These are phyloP conservation scores for Panellus pusillus DNA, from an alignment of 768 basidiomycete species.

Conservation along the genomic window DNA sequence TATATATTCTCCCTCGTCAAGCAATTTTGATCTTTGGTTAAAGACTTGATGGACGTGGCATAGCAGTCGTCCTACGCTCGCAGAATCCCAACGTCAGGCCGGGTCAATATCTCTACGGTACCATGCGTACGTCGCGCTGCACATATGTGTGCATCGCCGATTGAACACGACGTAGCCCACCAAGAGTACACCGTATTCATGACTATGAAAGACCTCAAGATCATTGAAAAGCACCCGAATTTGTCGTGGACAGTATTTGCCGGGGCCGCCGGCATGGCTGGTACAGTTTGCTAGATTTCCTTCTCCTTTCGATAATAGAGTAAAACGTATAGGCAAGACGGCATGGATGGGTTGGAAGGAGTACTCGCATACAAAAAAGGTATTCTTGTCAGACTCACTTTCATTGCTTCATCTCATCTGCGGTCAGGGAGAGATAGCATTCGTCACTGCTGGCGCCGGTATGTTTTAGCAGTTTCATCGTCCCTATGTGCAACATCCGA, in stretches of 20 bases:
- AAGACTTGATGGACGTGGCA: conserved; percentile 32
- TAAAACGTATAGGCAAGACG: conserved; percentile 26
- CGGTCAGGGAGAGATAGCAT: conserved; percentile 3
- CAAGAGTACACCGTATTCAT: conserved; percentile 34
- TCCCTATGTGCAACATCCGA: no score
- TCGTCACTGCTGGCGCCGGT: conserved; percentile 6
- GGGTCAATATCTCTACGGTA: conserved; percentile 36
- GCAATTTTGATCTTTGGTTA: neutral
- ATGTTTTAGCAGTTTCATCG: neutral
- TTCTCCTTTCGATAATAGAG: conserved; percentile 10
- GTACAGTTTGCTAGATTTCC: conserved; percentile 6
- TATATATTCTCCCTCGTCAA: neutral
- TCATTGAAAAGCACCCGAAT: conserved; percentile 37
- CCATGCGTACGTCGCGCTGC: conserved; percentile 18
- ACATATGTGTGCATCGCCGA: neutral
- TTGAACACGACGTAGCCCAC: conserved; percentile 26
- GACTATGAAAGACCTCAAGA: conserved; percentile 7
- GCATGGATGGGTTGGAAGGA: conserved; percentile 33
- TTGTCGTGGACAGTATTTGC: conserved; percentile 42
- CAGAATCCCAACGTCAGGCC: conserved; percentile 27
- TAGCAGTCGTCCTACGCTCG: conserved; percentile 37
- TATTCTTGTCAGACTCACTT: conserved; percentile 13
- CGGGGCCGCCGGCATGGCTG: conserved; percentile 38
- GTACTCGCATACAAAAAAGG: conserved; percentile 31
- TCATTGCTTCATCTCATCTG: neutral